Evolutionary conservation across 768 basidiomycete genomes (phyloP).

Genomic region (Lactarius pseudohatsudake): DNA sequence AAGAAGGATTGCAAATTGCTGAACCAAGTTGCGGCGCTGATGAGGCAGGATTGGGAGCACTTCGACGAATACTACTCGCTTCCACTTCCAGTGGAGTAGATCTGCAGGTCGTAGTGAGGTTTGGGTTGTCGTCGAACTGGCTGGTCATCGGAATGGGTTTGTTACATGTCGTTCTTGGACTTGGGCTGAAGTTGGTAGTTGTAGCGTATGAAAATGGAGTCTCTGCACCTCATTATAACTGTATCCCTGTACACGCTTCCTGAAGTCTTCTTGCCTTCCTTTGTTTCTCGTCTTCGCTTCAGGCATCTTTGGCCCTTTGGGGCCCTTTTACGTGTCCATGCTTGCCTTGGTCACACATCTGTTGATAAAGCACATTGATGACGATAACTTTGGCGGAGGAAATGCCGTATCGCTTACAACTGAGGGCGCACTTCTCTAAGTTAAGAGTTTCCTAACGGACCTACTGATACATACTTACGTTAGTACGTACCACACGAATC

Average conservation of each 20-base stretch:
- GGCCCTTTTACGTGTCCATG: no score
- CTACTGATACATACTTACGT: no score
- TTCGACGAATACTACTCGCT: background rate
- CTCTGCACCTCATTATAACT: background rate
- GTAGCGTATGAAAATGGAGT: background rate
- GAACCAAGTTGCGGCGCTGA: background rate
- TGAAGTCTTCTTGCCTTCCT: background rate
- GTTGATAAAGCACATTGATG: no score
- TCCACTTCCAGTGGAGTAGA: background rate
- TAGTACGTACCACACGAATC: no score
- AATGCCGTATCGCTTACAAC: no score
- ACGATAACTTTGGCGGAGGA: no score
- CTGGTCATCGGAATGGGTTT: background rate
- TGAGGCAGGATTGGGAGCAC: background rate
- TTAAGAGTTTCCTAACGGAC: no score
- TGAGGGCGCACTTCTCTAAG: no score
- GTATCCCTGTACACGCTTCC: background rate
- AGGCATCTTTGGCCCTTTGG: no score
- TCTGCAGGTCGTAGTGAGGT: background rate
- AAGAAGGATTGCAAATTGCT: slow-evolving; percentile 3
- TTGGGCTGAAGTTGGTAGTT: background rate
- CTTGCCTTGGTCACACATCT: no score
- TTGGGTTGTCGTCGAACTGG: background rate
- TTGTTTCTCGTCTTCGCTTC: no score
- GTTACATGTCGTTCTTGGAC: background rate